A percentile compares a stretch with the other conserved stretches of the same genome.
These are phyloP conservation scores for Sporisorium graminicola DNA, from an alignment of 1,284 basidiomycete species.

Conservation along the genomic window DNA sequence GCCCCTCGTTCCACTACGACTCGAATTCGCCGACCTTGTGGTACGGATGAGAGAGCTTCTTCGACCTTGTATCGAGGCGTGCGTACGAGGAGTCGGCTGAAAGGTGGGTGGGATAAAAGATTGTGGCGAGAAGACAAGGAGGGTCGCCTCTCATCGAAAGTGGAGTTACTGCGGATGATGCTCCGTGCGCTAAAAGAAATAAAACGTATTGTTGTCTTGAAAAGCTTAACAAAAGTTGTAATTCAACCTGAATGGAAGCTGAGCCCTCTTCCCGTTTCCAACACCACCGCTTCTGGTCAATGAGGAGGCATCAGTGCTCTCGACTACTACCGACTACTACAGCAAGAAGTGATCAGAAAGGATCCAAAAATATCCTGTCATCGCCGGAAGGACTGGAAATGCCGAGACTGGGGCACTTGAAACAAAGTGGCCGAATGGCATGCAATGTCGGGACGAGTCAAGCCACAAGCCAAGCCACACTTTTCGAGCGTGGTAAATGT, in stretches of 20 bases:
- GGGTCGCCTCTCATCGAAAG: neutral
- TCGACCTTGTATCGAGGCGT: neutral
- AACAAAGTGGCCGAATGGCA: too few relatives aligned
- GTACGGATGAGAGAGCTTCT: neutral
- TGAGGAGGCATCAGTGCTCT: too few relatives aligned
- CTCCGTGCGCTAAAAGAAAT: neutral
- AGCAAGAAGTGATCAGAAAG: neutral
- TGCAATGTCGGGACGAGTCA: too few relatives aligned
- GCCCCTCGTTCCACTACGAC: neutral
- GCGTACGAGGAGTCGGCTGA: neutral
- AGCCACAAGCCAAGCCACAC: too few relatives aligned
- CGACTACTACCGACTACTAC: too few relatives aligned
- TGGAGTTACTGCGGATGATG: conserved; percentile 1
- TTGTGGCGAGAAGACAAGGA: neutral
- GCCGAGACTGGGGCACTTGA: too few relatives aligned
- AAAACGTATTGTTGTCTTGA: neutral
- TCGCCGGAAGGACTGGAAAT: too few relatives aligned
- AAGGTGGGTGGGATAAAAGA: neutral
- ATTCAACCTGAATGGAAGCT: neutral
- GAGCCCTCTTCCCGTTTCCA: neutral
- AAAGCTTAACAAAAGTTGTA: neutral
- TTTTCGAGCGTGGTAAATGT: too few relatives aligned
- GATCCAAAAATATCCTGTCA: too few relatives aligned
- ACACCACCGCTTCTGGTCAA: too few relatives aligned
- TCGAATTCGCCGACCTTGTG: neutral